Base-by-base conservation (phyloP, 345 rosid species). In the Bruguiera parviflora region DNA sequence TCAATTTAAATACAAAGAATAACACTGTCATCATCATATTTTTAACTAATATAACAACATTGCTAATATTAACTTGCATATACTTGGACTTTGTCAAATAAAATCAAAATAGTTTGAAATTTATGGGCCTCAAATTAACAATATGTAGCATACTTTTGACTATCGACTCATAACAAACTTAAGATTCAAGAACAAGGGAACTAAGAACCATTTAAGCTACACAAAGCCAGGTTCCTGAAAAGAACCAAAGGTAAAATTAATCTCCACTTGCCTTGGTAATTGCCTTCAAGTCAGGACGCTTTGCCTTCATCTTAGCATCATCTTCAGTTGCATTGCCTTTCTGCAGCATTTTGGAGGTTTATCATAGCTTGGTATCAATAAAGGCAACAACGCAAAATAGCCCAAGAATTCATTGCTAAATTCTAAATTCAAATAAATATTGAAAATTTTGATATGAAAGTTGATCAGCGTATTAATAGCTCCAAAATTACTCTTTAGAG, bases 211-310 rank as follows among this genome's bases (percentile, higher is more conserved):
- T 8, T 33, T 33, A 33, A 33, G 9, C 37, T 33, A 33, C 6
- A 11, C 53, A 19, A 39, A 13, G 61, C 53, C 24, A 28, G 8
- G 27, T 46, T n/a, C 37, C 7, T 22, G 27, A 51, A 63, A 58
- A 60, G 61, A 71, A 58, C 28, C 29, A 29, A 25, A 43, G 6
- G 35, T 24, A n/a, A 32, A 67, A 28, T 37, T 47, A n/a, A 76
- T 15, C 33, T 63, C 49, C 19, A 82, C 92, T 72, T 87, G 77
- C 98, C 96, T 85, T 81, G n/a, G 92, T 60, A 60, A 86, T 37
- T 25, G 92, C 96, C 82, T 90, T 95, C 75, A 95, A 67, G 71
- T 95, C 96, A 58, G 99, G 92, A 73, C 98, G 86, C 69, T 72
- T 87, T 71, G 83, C 63, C 74, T 66, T 76, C 19, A 29, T 3